Base-by-base conservation (phyloP, 768 basidiomycete genomes). In the Boletellus emodensis region DNA sequence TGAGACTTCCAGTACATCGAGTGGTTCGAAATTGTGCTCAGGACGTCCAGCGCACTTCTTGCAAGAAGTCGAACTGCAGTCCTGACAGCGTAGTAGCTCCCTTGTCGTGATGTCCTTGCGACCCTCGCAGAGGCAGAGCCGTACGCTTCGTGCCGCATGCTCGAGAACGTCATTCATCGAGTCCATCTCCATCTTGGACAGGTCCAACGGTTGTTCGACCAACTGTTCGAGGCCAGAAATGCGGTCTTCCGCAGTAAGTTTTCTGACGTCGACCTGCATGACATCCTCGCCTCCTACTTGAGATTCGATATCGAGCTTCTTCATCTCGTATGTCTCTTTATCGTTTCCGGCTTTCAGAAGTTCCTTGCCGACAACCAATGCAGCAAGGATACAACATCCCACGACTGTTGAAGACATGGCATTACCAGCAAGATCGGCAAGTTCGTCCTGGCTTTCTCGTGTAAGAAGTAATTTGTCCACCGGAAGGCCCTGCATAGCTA, bases 341-440 rank as follows among this genome's bases (percentile, higher is more conserved):
- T 89, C 85, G 34, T 81, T 68, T 5, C 89, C 88, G 1, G 71
- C 69, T 54, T 84, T 84, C 30, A 96, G 72, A 32, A 90, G 74
- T 42, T 80, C 77, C 63, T 75, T 76, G 6, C 83, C 82, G 1
- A 84, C 69, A 10, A 87, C 78, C 40, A 97, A 73, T 0, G 92
- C 91, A 15, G 87, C 84, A 48, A 95, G 71, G 55, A 96, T 90
- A 55, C 90, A 86, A 3, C 90, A 80, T 1, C 94, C 94, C 28
- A 97, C 94, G 22, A 96, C 94, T 1, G 94, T 96, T 5, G 94
- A 91, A 1, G 93, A 94, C 94, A 97, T 97, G 52, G 94, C 94
- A 62, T 97, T 97, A 2, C 94, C 94, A 17, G 94, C 94, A 14
- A 97, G 76, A 68, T 96, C 93, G 3, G 93, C 91, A 7, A 97